Evolutionary conservation across 2,329 filamentous ascomycete genomes (phyloP).

Genomic region (Aspergillus sojae): DNA sequence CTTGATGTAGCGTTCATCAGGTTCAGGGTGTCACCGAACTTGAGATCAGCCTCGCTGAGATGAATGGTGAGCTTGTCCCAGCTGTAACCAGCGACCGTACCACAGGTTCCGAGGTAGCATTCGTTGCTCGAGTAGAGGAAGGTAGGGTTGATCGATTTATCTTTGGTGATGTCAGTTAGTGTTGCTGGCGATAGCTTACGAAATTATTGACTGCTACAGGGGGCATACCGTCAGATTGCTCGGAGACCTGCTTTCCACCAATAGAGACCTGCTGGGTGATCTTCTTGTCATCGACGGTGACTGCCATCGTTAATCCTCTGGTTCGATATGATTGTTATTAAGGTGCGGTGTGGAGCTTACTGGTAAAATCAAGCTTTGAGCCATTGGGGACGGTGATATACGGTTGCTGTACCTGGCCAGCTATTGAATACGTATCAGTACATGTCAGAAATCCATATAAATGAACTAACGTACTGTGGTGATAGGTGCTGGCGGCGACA

Average conservation of each 20-base stretch:
- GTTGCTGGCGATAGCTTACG: background rate
- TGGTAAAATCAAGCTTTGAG: background rate
- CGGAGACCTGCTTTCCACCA: constrained; percentile 6
- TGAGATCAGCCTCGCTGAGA: background rate
- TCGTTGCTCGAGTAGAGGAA: constrained; percentile 16
- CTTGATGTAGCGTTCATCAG: background rate
- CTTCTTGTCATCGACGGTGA: constrained; percentile 2
- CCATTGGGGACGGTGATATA: background rate
- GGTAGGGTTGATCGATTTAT: constrained; percentile 8
- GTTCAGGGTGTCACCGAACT: background rate
- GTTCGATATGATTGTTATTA: background rate
- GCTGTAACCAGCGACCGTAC: constrained; percentile 7
- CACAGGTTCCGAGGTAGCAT: constrained; percentile 12
- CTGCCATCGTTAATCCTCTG: background rate
- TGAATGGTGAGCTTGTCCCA: constrained; percentile 11
- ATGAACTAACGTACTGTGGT: background rate
- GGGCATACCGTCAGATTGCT: constrained; percentile 6
- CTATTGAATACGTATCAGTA: background rate
- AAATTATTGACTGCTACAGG: too few relatives aligned
- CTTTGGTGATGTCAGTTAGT: background rate
- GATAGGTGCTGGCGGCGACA: constrained; percentile 12
- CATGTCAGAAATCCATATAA: background rate
- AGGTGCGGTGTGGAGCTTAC: background rate
- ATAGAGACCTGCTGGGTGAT: background rate
- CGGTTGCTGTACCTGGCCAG: background rate